Evolutionary conservation across 2,329 filamentous ascomycete genomes (phyloP).

Genomic region (Emmonsiellopsis sp.): DNA sequence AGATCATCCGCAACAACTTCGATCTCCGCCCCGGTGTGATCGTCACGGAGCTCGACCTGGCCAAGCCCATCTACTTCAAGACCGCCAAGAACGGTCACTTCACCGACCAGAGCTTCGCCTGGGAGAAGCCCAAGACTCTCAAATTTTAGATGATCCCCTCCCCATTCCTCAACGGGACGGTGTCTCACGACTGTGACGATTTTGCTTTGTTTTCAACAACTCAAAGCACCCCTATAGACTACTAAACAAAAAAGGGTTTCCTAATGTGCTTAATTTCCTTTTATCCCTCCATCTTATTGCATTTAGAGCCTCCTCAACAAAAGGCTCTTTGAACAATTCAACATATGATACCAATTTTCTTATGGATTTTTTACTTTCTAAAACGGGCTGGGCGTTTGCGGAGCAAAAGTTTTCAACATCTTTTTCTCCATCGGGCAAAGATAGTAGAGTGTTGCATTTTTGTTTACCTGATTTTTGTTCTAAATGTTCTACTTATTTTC

Average conservation of each 20-base stretch:
- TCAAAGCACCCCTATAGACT: conserved; percentile 30
- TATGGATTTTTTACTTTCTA: conserved; percentile 9
- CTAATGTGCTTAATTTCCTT: conserved; percentile 3
- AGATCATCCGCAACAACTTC: conserved; percentile 94
- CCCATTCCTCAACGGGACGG: conserved; percentile 8
- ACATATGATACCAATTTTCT: conserved; percentile 39
- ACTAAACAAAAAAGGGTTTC: conserved; percentile 23
- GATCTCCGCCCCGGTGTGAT: conserved; percentile 97
- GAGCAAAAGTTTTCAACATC: conserved; percentile 35
- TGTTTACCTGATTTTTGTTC: conserved; percentile 1
- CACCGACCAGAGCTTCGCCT: conserved; percentile 94
- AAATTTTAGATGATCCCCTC: conserved; percentile 59
- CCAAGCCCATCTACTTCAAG: conserved; percentile 94
- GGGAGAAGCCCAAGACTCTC: conserved; percentile 96
- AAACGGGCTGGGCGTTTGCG: conserved; percentile 33
- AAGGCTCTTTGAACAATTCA: conserved; percentile 37
- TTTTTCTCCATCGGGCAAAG: conserved; percentile 15
- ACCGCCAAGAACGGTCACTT: conserved; percentile 99
- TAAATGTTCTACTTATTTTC: neutral
- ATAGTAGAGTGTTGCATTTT: neutral
- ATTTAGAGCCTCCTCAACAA: conserved; percentile 22
- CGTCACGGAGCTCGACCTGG: conserved; percentile 90
- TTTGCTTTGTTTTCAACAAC: conserved; percentile 44
- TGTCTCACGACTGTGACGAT: conserved; percentile 36
- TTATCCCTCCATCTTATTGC: conserved; percentile 21